Evolutionary conservation across 306 rosid species (phyloP).

Genomic region (Quercus agrifolia): DNA sequence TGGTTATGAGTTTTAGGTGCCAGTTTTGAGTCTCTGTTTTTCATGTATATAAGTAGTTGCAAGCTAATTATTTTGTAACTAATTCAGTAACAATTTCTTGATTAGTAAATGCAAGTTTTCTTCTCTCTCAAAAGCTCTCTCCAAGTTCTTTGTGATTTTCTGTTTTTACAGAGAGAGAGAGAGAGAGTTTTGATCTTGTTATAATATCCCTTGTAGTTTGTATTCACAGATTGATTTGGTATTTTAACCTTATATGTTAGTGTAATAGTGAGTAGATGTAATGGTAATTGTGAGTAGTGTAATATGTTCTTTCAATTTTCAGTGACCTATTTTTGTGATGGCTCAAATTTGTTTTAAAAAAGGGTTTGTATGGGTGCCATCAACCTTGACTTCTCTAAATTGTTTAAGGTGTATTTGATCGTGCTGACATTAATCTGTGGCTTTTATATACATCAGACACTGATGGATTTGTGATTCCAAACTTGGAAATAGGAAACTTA

Average conservation of each 20-base stretch:
- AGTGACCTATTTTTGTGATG: background rate
- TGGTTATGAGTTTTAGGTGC: too few species aligned
- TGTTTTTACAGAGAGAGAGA: background rate
- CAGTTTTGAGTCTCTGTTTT: too few species aligned
- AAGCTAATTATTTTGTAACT: too few species aligned
- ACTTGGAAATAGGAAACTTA: constrained; percentile 64
- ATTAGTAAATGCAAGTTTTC: too few species aligned
- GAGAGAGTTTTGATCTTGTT: too few species aligned
- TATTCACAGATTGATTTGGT: background rate
- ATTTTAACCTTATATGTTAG: background rate
- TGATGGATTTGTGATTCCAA: constrained; percentile 92
- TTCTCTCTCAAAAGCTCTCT: too few species aligned
- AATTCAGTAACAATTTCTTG: too few species aligned
- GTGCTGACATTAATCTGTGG: background rate
- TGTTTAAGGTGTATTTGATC: background rate
- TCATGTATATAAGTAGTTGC: too few species aligned
- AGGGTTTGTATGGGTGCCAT: background rate
- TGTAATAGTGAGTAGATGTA: background rate
- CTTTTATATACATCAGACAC: constrained; percentile 46
- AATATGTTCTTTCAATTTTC: background rate
- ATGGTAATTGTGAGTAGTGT: background rate
- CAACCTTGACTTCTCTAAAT: background rate
- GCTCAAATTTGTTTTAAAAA: background rate
- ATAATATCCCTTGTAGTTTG: background rate
- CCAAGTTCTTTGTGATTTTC: too few species aligned